Base-by-base conservation (phyloP, 192 early-diverging fungal species). In the Chytriomyces hyalinus region DNA sequence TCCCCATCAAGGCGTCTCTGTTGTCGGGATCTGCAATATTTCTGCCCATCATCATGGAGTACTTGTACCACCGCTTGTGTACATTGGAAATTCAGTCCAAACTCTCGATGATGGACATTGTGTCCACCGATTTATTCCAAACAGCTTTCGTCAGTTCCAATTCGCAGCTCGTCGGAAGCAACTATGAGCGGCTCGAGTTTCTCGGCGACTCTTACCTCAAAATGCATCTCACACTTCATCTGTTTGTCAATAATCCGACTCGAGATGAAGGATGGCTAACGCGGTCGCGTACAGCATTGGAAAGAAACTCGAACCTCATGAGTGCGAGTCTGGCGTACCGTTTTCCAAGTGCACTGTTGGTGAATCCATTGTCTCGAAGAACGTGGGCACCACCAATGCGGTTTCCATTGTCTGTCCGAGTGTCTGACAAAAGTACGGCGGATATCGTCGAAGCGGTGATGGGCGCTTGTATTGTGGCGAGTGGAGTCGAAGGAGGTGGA, bases 201-300 rank as follows among this genome's bases (percentile, higher is more conserved):
- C 84, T 96, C 24, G 96, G 96, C 6, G 96, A 98, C 77, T 90
- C 95, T 20, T 92, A 95, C 50, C 85, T 98, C 36, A 98, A 98
- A 80, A 88, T 93, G 65, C 83, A 91, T 3, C 82, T 87, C 5
- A 92, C 91, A 0, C 83, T 93, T 36, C 90, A 91, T 68, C 81
- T 96, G 28, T 98, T 92, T 81, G 93, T 93, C 60, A 76, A 87
- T 24, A 88, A 92, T 64, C 94, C 95, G 45, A n/a, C 10, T 17
- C 68, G 51, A 44, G 47, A 64, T 22, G 75, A 73, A 66, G 67
- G 65, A 0, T 73, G 61, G 78, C 43, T 80, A 0, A 80, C 72
- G 47, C 22, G 67, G 6, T 49, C 70, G 9, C 53, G 77, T 36
- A 66, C 10, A 10, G 73, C 71, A 59, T 49, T 79, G 3, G 75